Percentiles rank a stretch among this genome's conserved stretches.
Evolutionary conservation across 2,329 filamentous ascomycete species (phyloP).

Genomic region (Rutstroemia sydowiana): DNA sequence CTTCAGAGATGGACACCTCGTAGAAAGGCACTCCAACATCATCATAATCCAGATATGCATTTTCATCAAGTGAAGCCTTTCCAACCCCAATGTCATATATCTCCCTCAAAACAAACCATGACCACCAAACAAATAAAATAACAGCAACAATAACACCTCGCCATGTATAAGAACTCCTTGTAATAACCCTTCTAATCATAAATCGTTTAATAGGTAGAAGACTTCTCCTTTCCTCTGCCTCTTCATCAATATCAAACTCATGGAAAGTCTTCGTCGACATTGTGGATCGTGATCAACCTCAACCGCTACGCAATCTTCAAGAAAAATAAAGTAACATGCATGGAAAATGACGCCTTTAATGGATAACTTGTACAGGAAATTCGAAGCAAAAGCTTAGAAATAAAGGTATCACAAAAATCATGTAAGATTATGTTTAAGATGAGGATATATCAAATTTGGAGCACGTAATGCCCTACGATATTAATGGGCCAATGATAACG

Average conservation of each 20-base stretch:
- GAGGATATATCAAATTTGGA: too few relatives aligned
- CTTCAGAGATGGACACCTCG: too few relatives aligned
- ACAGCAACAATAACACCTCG: slow-evolving; percentile 4
- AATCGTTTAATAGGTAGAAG: slow-evolving; percentile 4
- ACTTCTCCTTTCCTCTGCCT: slow-evolving; percentile 4
- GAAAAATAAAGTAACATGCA: not conserved
- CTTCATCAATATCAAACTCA: slow-evolving; percentile 5
- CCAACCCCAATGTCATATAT: not conserved
- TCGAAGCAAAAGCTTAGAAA: too few relatives aligned
- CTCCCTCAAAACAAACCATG: slow-evolving; percentile 3
- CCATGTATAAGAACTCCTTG: not conserved
- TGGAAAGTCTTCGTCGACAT: not conserved
- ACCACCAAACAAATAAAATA: slow-evolving; percentile 10
- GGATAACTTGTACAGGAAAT: too few relatives aligned
- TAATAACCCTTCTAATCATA: not conserved
- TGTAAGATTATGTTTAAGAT: too few relatives aligned
- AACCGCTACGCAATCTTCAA: not conserved
- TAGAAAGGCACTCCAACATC: not conserved
- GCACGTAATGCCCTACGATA: too few relatives aligned
- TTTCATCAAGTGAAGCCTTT: not conserved
- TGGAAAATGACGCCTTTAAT: too few relatives aligned
- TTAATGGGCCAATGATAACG: too few relatives aligned
- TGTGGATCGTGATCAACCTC: not conserved
- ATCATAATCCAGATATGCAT: slow-evolving; percentile 4
- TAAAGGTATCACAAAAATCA: too few relatives aligned